Base-by-base conservation (phyloP, 2,329 filamentous ascomycete species). In the Colletotrichum paranaense region DNA sequence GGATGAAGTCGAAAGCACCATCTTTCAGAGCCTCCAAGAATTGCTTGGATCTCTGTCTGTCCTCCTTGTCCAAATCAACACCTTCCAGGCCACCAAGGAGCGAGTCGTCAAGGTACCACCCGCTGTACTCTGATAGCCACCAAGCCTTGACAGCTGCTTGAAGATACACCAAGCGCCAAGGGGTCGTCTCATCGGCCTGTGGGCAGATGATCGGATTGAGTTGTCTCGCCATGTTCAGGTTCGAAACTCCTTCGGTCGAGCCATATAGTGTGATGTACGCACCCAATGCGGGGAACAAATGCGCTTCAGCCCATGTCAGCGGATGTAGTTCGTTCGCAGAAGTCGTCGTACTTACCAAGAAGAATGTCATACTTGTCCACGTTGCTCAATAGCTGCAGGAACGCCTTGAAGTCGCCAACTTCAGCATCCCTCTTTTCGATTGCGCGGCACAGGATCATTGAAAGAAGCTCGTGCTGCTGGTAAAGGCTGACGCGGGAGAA, bases 71-170 rank as follows among this genome's bases (percentile, higher is more conserved):
- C 16, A 94, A 84, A 78, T 95, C 90, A 68, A 93, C 88, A 60
- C 88, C 89, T 56, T 75, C 73, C 46, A 76, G 42, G 22, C 62
- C 69, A 16, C 73, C 74, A n/a, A 76, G 65, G 19, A 75, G 64
- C 24, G 90, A 89, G 77, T 92, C 90, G 77, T 97, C 95, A 71
- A 94, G 88, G 80, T 95, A 98, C 87, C 95, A 94, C 3, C 95
- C 94, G 76, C 94, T 97, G 83, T 98, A 98, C 79, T 98, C 95
- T 38, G 94, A 92, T 59, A 98, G 88, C 97, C 97, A 99, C 89
- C 94, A 95, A 5, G 93, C 90, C 67, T 91, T 89, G 14, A 95
- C 89, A 4, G 94, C 93, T 58, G 95, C 94, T 77, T 95, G 93
- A 14, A 98, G 88, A 77, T 92, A 93, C 19, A 92, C 87, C 52